These are phyloP conservation scores for Solanum hybrid DNA, from an alignment of 305 asterid genomes.

Conservation along the genomic window DNA sequence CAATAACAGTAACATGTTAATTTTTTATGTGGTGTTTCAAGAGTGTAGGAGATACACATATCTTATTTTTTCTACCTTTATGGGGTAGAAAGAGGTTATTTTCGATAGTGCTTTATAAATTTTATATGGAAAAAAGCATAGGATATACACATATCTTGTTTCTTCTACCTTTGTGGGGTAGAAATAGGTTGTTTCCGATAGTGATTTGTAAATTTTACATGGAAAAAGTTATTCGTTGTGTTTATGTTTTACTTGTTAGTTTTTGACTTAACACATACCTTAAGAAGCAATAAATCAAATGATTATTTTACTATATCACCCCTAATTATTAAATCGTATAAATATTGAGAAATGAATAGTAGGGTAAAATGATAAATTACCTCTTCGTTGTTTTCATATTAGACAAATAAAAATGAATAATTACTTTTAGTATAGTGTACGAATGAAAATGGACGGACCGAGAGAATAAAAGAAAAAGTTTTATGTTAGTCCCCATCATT, in stretches of 20 bases:
- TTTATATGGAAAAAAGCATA: neutral
- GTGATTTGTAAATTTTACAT: neutral
- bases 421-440: neutral
- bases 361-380: neutral
- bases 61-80: neutral
- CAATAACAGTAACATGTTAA: neutral
- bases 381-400: neutral
- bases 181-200: neutral
- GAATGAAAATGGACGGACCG: neutral
- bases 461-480: conserved; percentile 1
- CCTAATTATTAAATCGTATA: neutral
- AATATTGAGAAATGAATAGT: neutral
- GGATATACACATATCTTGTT: neutral
- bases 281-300: neutral
- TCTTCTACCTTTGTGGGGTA: neutral
- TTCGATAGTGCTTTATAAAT: neutral
- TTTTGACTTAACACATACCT: neutral
- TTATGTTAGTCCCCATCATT: conserved; percentile 57
- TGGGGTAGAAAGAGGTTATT: neutral
- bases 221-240: neutral
- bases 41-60: neutral
- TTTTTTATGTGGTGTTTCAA: neutral
- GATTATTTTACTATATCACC: neutral
- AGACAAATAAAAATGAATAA: neutral
- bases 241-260: neutral